A percentile compares a stretch with the other conserved stretches of the same genome.
These are phyloP conservation scores for Venturia effusa DNA, from an alignment of 2,329 filamentous ascomycete species.

Conservation along the genomic window DNA sequence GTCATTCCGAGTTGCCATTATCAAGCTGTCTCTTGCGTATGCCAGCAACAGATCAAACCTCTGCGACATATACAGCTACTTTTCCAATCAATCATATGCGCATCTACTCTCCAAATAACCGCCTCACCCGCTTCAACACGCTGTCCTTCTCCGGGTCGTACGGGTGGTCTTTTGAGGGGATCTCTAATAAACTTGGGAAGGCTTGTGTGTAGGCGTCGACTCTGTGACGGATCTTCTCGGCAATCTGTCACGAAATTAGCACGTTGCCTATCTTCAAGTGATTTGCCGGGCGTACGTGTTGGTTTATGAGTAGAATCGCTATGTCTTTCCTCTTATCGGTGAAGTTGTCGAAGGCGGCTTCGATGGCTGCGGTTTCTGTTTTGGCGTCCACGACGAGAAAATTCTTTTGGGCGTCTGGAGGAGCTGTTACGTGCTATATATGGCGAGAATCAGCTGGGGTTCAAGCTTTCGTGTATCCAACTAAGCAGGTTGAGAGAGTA, in stretches of 20 bases:
- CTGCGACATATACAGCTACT: not conserved
- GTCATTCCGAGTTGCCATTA: not conserved
- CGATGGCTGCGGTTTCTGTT: conserved; percentile 80
- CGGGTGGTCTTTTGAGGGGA: conserved; percentile 96
- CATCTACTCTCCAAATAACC: conserved; percentile 51
- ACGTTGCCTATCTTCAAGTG: conserved; percentile 1
- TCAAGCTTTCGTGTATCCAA: not conserved
- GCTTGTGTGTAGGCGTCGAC: conserved; percentile 89
- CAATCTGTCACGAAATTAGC: conserved; percentile 49
- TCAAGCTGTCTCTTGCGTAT: not conserved
- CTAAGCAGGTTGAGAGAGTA: not conserved
- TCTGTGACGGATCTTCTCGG: conserved; percentile 81
- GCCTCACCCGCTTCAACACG: conserved; percentile 76
- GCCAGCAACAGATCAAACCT: not conserved
- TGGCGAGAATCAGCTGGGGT: not conserved
- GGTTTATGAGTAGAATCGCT: conserved; percentile 92
- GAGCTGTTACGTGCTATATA: conserved; percentile 72
- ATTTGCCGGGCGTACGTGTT: conserved; percentile 58
- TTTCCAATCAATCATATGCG: not conserved
- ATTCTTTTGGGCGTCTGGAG: conserved; percentile 88
- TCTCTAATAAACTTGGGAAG: conserved; percentile 93
- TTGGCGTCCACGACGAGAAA: conserved; percentile 94
- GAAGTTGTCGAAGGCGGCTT: conserved; percentile 81
- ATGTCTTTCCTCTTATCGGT: conserved; percentile 90
- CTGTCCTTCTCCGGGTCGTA: conserved; percentile 99